These are phyloP conservation scores for Teunomyces pallodes DNA, from an alignment of 805 yeast genomes.

Conservation along the genomic window DNA sequence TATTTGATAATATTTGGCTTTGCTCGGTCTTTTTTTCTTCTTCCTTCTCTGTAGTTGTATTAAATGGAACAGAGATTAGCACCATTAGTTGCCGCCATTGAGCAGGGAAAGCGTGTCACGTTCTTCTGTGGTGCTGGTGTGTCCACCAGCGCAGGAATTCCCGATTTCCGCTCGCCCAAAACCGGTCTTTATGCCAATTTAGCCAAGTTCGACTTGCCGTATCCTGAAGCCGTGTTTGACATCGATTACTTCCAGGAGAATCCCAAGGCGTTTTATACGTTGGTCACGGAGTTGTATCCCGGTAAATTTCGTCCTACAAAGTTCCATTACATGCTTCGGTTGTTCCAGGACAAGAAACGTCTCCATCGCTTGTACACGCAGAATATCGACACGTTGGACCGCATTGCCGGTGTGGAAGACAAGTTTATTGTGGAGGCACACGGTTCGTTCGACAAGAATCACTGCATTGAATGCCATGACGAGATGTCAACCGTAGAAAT, in stretches of 20 bases:
- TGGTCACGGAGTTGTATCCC: constrained; percentile 85
- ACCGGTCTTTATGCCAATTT: constrained; percentile 87
- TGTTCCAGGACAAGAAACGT: constrained; percentile 61
- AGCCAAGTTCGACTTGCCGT: constrained; percentile 71
- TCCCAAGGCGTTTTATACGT: constrained; percentile 81
- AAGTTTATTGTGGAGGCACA: constrained; percentile 84
- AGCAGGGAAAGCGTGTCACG: constrained; percentile 45
- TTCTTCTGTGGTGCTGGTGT: constrained; percentile 92
- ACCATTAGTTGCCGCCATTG: constrained; percentile 32
- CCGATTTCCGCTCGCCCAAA: constrained; percentile 88
- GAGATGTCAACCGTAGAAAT: constrained; percentile 51
- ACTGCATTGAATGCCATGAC: constrained; percentile 72
- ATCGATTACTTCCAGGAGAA: constrained; percentile 71
- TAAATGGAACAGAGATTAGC: constrained; percentile 14
- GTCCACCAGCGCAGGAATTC: constrained; percentile 91
- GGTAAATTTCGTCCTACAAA: constrained; percentile 81
- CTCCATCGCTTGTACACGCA: constrained; percentile 82
- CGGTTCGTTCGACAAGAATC: constrained; percentile 85
- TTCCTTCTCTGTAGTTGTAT: background rate
- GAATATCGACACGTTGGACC: constrained; percentile 88
- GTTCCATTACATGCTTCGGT: constrained; percentile 70
- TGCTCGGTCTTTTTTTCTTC: background rate
- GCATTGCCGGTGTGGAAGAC: constrained; percentile 71
- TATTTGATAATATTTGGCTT: background rate
- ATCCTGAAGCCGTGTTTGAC: constrained; percentile 94